Conservation (phyloP, 2,329 filamentous ascomycete species). For the Raffaelea ambrosiae region DNA sequence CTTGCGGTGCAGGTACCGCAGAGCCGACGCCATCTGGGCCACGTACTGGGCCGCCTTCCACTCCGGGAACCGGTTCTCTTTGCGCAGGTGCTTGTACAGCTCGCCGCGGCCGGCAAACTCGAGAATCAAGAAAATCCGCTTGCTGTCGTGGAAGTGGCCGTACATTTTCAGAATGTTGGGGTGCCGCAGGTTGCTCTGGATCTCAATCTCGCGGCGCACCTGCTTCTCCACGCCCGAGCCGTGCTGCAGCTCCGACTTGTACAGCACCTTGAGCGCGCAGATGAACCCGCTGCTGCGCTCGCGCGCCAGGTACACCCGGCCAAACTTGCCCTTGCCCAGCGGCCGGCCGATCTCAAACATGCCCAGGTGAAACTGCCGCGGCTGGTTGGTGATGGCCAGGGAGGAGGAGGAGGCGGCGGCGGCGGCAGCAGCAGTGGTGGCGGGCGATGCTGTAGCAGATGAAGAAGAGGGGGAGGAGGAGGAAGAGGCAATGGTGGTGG, state of each 20-base stretch:
- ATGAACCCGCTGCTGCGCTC: conserved; percentile 74
- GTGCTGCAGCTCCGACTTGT: conserved; percentile 74
- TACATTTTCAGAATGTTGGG: conserved; percentile 79
- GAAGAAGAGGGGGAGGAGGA: conserved; percentile 20
- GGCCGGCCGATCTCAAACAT: conserved; percentile 92
- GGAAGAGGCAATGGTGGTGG: too few species aligned
- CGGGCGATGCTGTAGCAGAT: conserved; percentile 21
- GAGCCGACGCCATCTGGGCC: conserved; percentile 81
- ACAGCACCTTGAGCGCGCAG: conserved; percentile 77
- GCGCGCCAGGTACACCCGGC: conserved; percentile 75
- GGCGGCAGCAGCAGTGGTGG: not conserved
- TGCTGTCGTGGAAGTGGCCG: conserved; percentile 83
- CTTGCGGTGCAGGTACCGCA: conserved; percentile 90
- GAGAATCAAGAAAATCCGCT: conserved; percentile 78
- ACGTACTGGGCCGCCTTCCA: conserved; percentile 83
- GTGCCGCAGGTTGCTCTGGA: conserved; percentile 78
- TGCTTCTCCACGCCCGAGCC: conserved; percentile 75
- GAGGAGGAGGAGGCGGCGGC: too few species aligned
- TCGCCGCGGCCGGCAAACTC: conserved; percentile 83
- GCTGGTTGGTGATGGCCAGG: conserved; percentile 16
- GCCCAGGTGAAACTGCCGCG: conserved; percentile 71
- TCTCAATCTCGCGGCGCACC: conserved; percentile 80
- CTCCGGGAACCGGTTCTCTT: conserved; percentile 72
- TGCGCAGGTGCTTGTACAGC: conserved; percentile 77
- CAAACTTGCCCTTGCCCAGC: conserved; percentile 81